Base-by-base conservation (phyloP, 495 filamentous ascomycete species). In the Pseudomonodictys pantanalensis region DNA sequence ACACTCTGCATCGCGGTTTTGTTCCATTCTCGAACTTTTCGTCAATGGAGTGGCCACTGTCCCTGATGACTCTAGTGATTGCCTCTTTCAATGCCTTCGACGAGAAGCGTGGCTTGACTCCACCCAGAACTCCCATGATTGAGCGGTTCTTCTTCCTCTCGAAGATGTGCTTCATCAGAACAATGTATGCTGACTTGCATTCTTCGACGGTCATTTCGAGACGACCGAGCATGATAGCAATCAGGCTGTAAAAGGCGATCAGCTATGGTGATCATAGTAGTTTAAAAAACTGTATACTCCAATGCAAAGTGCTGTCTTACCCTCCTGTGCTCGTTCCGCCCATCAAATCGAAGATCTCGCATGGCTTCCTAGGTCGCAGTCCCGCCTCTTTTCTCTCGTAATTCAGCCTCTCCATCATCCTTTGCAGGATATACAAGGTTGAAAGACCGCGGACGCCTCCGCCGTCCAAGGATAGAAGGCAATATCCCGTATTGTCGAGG, bases 261-360 rank as follows among this genome's bases (percentile, higher is more conserved):
- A 29, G 30, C 30, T 44, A 6, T 6, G 7, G 28, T 28, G 3
- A 26, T 7, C 41, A 5, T 28, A 10, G 32, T 8, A 18, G 41
- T 11, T 11, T 29, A 6, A 29, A 3, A 2, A 8, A n/a, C 7
- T 4, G 10, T 9, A 24, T 9, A 9, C 9, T 23, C 11, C 11
- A 10, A 39, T 22, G 38, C 1, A 24, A 33, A 15, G 41, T 23
- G 8, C 12, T 9, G 20, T 30, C 62, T 38, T 66, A 66, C 62
- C 62, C 62, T 39, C 62, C 62, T 17, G 62, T 66, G 42, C 62
- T 66, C 11, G 62, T 66, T 4, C 61, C 61, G 1, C 61, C 61
- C 17, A 65, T 65, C 56, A 65, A 58, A 33, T 65, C 61, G 33
- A 66, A 66, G 3, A 54, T 29, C 18, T 66, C 62, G 41, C 62